These are phyloP conservation scores for Incumbomyces delicatus DNA, from an alignment of 2,329 filamentous ascomycete genomes.

Conservation along the genomic window DNA sequence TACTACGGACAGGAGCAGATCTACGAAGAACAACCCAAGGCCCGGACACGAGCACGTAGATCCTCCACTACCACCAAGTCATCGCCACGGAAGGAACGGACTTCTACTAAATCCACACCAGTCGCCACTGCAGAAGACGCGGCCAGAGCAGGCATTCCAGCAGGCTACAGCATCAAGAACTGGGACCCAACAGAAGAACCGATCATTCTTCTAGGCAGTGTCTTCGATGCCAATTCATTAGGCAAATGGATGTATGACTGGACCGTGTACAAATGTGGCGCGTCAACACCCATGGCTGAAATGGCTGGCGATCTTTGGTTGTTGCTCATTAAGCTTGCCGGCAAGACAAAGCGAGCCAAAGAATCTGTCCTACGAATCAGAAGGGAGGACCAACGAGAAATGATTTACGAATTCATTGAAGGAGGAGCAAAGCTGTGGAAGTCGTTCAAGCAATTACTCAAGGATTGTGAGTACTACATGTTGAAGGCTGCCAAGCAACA, in stretches of 20 bases:
- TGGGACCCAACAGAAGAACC: slow-evolving; percentile 94
- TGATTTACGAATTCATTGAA: slow-evolving; percentile 82
- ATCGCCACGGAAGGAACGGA: slow-evolving; percentile 33
- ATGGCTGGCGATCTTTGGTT: slow-evolving; percentile 94
- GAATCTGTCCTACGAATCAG: slow-evolving; percentile 66
- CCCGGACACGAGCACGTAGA: slow-evolving; percentile 38
- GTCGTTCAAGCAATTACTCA: slow-evolving; percentile 76
- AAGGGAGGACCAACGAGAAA: slow-evolving; percentile 61
- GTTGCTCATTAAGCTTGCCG: slow-evolving; percentile 81
- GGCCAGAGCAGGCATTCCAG: slow-evolving; percentile 59
- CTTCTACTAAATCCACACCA: slow-evolving; percentile 28
- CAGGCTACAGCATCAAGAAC: slow-evolving; percentile 92
- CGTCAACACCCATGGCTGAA: slow-evolving; percentile 73
- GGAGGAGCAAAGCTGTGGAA: slow-evolving; percentile 78
- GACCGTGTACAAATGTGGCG: slow-evolving; percentile 84
- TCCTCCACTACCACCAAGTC: slow-evolving; percentile 43
- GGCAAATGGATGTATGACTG: slow-evolving; percentile 99
- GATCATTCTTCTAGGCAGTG: slow-evolving; percentile 86
- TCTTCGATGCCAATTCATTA: slow-evolving; percentile 93
- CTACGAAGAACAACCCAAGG: slow-evolving; percentile 45
- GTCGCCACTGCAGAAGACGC: slow-evolving; percentile 58
- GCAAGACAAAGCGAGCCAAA: slow-evolving; percentile 86
- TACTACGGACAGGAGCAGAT: slow-evolving; percentile 45
- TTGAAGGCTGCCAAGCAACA: slow-evolving; percentile 73
- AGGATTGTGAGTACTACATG: slow-evolving; percentile 90